Evolutionary conservation across 1,284 basidiomycete genomes (phyloP), one percentile per base, ranked within the genome.

Genomic region (Trametes hirsuta): DNA sequence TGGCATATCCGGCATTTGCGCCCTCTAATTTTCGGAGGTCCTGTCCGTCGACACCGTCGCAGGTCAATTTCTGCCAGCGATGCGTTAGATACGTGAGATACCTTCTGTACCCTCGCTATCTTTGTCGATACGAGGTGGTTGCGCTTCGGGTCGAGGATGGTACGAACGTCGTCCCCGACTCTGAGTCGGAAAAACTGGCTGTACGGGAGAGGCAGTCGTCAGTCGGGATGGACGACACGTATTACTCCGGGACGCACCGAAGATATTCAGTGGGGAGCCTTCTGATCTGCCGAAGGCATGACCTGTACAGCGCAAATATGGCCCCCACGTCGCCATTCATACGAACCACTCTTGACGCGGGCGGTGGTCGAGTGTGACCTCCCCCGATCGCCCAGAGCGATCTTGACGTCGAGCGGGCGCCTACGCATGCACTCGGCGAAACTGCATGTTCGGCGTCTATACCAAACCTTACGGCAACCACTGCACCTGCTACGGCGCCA

Each of bases 181-280:
- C 86, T 87, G 55, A 88, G 71, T 58, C 78, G 81, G 73, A 85
- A 91, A 72, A 91, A 91, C 58, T 81, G 78, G 34, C 91, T 92
- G 66, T 5, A 8, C 30, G 8, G 30, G 9, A 59, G 49, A 42
- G 48, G 10, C 36, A 52, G 52, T 51, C 39, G 67, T 56, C 57
- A 68, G 60, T 68, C 45, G 62, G 53, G 52, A 44, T 10, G 49
- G 34, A 15, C 34, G 61, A 56, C 22, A 53, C 44, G 49, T 41
- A 61, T 52, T 53, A 34, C 53, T 50, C 47, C 61, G 59, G 53
- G 41, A 66, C 77, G 53, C 64, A 87, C 87, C 83, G 81, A 64
- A 90, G 79, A 73, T 88, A 86, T 35, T 76, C 72, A 59, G 83
- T 79, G 12, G 87, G 87, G 39, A 90, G 77, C 22, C 72, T 74